Base-by-base conservation (phyloP, 2,329 filamentous ascomycete species). In the Scleromitrula shiraiana region DNA sequence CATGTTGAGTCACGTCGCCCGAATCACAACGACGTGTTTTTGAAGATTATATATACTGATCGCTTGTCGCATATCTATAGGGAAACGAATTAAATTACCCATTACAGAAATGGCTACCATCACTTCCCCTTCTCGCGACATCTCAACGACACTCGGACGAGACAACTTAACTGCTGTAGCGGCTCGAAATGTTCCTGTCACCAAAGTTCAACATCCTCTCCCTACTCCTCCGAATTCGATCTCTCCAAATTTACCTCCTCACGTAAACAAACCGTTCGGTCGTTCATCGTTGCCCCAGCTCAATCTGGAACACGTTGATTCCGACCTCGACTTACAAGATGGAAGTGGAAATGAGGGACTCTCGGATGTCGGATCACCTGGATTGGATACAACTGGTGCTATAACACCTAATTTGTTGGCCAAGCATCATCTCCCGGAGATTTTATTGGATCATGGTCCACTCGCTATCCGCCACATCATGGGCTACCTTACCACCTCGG, bases 161-260 rank as follows among this genome's bases (percentile, higher is more conserved):
- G 79, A 83, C 78, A 78, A 77, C 78, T 83, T 83, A 67, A 71
- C 78, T 82, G 79, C 70, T 81, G 79, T 82, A 81, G 78, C 78
- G 75, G 77, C 77, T 68, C 73, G 74, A 72, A 77, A 75, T 61
- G 75, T 79, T 67, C 70, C 76, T 75, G 52, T 50, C 20, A 52
- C 53, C 39, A 77, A 77, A 71, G 73, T 69, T 69, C 73, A 76
- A 6, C 29, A 42, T 60, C 73, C 79, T 66, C 80, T 95, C 62
- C 88, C 86, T 55, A 96, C 91, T 66, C 91, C 91, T 64, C 91
- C 91, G 53, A 94, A 91, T 73, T 96, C 90, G 68, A 89, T 96
- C 66, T 96, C 90, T 53, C 91, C 91, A 41, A 83, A 80, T 59
- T 76, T 96, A 57, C 82, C 85, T 60, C 87, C 90, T 51, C 87